phyloP scores from a whole-genome alignment of 495 filamentous ascomycete genomes.

The Niebla homalea region DNA sequence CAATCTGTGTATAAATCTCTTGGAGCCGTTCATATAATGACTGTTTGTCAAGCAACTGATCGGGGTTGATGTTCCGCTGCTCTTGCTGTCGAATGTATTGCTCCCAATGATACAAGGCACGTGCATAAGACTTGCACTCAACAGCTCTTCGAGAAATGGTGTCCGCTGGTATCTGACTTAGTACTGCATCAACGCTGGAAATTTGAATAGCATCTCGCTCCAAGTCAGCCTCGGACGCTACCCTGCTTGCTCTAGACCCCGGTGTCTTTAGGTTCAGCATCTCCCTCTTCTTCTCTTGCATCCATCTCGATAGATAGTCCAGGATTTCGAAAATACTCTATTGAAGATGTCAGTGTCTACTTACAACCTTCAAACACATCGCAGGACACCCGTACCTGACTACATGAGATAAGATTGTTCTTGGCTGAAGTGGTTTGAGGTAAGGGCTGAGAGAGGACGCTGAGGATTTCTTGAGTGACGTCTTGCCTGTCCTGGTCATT shows the following conservation, averaged over 20 bases:
- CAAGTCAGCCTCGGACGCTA: slow-evolving; percentile 21
- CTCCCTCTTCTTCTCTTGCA: slow-evolving; percentile 65
- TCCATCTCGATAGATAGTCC: slow-evolving; percentile 83
- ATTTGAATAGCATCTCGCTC: slow-evolving; percentile 36
- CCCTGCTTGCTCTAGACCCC: slow-evolving; percentile 25
- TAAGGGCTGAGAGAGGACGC: slow-evolving; percentile 51
- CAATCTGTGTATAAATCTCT: slow-evolving; percentile 89
- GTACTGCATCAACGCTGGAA: slow-evolving; percentile 45
- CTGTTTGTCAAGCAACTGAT: slow-evolving; percentile 34
- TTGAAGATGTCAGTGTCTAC: slow-evolving; percentile 1
- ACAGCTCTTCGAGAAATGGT: slow-evolving; percentile 73
- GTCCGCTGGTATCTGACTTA: slow-evolving; percentile 67
- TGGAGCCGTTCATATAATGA: slow-evolving; percentile 64
- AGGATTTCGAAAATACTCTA: slow-evolving; percentile 82
- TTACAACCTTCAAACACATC: not conserved
- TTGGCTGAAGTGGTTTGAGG: slow-evolving; percentile 36
- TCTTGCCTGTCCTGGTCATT: slow-evolving; percentile 49
- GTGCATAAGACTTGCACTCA: slow-evolving; percentile 82
- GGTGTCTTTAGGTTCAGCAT: slow-evolving; percentile 22
- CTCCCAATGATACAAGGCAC: slow-evolving; percentile 89
- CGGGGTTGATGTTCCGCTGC: slow-evolving; percentile 23
- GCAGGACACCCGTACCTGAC: slow-evolving; percentile 48
- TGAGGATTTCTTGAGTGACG: slow-evolving; percentile 55
- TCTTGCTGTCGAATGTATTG: slow-evolving; percentile 63
- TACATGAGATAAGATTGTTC: slow-evolving; percentile 66